Base-by-base conservation (phyloP, 140 eudicot species). In the Flaveria floridana region DNA sequence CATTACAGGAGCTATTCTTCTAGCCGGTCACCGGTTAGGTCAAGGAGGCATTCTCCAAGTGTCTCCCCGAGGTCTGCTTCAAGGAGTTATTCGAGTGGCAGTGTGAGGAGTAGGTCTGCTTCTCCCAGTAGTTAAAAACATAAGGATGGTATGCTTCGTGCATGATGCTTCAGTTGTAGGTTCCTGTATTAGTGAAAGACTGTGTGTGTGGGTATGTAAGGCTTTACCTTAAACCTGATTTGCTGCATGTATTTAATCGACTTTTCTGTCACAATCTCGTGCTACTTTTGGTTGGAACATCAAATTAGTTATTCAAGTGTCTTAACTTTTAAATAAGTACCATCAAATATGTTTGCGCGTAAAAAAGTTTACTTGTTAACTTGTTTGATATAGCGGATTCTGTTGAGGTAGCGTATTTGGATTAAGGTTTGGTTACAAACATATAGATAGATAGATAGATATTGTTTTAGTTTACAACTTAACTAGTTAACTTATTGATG, bases 1-100 rank as follows among this genome's bases (percentile, higher is more conserved):
- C 71, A 64, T 9, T 79, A 73, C 20, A 84, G 87, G 63, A 81
- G 95, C 15, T 70, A 51, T 65, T 85, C 89, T 1, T 82, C 82
- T 2, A 83, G 92, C 64, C 18, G 65, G 34, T 78, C 94, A 0
- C 89, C 86, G 0, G 71, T 75, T 72, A 50, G 82, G 70, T 77
- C 81, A 46, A 44, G 62, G 28, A 70, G 85, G 75, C 48, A 48
- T 46, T 88, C 88, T 8, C 72, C 84, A 3, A 85, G 92, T 15
- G 8, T 51, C 0, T 71, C 84, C 3, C 81, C 82, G 0, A 51
- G 16, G 1, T 16, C 66, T 61, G 4, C 13, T 28, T 65, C 68
- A 65, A 83, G 93, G 70, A 72, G 86, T 51, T 42, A 44, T 66
- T 87, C 74, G 2, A 74, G 87, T 39, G 53, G 65, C 12, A 67